Evolutionary conservation across 2,329 filamentous ascomycete genomes (phyloP), one percentile per base, ranked within the genome.

Genomic region (Ophiostoma tasmaniense): DNA sequence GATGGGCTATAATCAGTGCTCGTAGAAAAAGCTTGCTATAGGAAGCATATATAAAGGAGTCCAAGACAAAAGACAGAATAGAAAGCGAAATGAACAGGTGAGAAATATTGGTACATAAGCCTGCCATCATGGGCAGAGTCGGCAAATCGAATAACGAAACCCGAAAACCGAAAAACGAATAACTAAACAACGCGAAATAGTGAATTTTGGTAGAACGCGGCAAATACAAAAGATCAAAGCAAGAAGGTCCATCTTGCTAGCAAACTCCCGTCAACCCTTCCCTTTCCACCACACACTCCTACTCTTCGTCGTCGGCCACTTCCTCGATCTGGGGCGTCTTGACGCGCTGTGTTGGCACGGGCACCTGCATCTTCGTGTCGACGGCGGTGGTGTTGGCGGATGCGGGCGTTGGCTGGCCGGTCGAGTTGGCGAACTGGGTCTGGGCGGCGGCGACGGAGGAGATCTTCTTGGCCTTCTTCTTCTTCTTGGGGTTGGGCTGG

Each of bases 381-480:
- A 85, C 86, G 13, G 83, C 84, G 14, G 85, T 87, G 0, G 85
- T 87, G 7, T 81, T 85, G 10, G 85, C 85, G 11, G 79, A 80
- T 20, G 84, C 81, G 1, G 85, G 84, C 30, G 80, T 78, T 39
- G 81, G 78, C 69, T 85, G 81, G 50, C 85, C 85, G 33, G 84
- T 84, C 8, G 83, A 78, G 68, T 82, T 82, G 37, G 82, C 82
- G 71, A 88, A 82, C 55, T 81, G 76, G 2, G 80, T 74, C 67
- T 80, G 80, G 8, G 80, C 67, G 7, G 75, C 74, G 72, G 22
- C 73, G 7, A 76, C 74, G 17, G 25, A 20, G 71, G 30, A 71
- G 6, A 76, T 70, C 75, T 80, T 81, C 75, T 80, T 81, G 70
- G 78, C 74, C 78, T 83, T 84, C 78, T 85, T 87, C 78, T 83